phyloP scores from a whole-genome alignment of 305 asterid species.

The Plantago coronopus region DNA sequence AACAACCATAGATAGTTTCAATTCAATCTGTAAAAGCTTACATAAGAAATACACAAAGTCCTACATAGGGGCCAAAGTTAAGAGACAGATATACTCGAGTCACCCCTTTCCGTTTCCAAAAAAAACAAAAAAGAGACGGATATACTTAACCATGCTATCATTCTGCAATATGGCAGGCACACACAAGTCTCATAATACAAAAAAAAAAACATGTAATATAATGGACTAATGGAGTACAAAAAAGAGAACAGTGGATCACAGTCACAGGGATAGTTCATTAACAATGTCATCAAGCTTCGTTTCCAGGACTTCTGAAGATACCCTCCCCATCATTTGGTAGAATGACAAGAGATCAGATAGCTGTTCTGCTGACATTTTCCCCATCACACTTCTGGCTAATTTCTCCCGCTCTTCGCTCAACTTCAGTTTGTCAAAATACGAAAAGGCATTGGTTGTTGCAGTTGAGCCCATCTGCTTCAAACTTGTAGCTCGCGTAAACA shows the following conservation, averaged over 20 bases:
- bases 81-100: too few relatives aligned
- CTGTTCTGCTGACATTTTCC: constrained; percentile 70
- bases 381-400: constrained; percentile 54
- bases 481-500: constrained; percentile 56
- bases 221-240: too few relatives aligned
- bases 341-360: constrained; percentile 57
- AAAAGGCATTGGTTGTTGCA: constrained; percentile 56
- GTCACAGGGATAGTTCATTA: constrained; percentile 17
- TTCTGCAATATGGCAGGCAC: too few relatives aligned
- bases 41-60: too few relatives aligned
- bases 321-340: constrained; percentile 69
- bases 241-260: neutral
- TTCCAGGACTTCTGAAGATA: constrained; percentile 66
- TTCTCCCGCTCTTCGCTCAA: constrained; percentile 49
- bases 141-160: neutral
- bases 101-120: too few relatives aligned
- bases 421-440: constrained; percentile 48
- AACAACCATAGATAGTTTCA: too few relatives aligned
- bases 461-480: constrained; percentile 83
- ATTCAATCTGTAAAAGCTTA: too few relatives aligned
- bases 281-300: constrained; percentile 40
- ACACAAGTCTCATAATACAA: too few relatives aligned
- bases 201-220: too few relatives aligned
- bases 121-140: too few relatives aligned
- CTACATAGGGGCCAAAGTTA: too few relatives aligned